Conservation (phyloP, 441 rosid species). For the Corymbia calophylla region DNA sequence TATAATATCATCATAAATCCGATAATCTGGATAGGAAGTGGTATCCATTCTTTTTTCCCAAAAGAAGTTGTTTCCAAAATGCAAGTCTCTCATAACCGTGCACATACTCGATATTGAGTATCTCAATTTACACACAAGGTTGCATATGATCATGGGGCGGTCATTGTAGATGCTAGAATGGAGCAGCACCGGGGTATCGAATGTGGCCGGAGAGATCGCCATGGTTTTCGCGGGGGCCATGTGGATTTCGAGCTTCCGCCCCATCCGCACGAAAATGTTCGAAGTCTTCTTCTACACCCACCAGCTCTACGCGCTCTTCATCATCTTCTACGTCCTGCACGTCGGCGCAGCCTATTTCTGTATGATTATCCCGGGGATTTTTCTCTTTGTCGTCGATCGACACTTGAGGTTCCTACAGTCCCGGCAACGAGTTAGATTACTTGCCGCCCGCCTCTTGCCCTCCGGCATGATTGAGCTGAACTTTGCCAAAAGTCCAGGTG, state of each 20-base stretch:
- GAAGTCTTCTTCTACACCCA: conserved; percentile 48
- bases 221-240: conserved; percentile 25
- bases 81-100: neutral
- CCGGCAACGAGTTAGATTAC: conserved; percentile 17
- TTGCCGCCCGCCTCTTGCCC: conserved; percentile 41
- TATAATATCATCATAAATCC: neutral
- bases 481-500: conserved; percentile 38
- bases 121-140: neutral
- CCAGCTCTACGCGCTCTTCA: conserved; percentile 34
- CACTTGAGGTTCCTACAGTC: conserved; percentile 42
- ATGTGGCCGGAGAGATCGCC: conserved; percentile 41
- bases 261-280: conserved; percentile 31
- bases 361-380: conserved; percentile 43
- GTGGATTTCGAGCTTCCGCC: conserved; percentile 36
- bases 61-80: neutral
- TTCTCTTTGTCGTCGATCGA: conserved; percentile 43
- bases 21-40: neutral
- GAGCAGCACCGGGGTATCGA: conserved; percentile 29
- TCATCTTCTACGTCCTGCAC: conserved; percentile 41
- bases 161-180: conserved; percentile 30
- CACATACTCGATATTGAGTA: neutral
- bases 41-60: fast-evolving
- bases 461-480: conserved; percentile 29
- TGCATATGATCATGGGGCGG: neutral
- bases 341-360: conserved; percentile 32